These are phyloP conservation scores for Cryphonectria carpinicola DNA, from an alignment of 2,329 filamentous ascomycete species.

Conservation along the genomic window DNA sequence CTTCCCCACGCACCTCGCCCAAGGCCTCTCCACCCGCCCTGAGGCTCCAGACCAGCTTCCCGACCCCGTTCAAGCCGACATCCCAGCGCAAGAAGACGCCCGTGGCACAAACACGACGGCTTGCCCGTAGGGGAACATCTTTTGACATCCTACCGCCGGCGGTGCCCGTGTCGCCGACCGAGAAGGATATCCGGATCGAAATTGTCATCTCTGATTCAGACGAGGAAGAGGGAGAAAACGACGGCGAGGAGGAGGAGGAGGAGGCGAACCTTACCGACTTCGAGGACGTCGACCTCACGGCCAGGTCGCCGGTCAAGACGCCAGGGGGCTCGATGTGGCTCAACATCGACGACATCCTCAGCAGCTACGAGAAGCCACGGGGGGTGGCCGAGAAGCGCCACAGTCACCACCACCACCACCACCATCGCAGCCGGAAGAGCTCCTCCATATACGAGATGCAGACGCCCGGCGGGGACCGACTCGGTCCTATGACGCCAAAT, in stretches of 20 bases:
- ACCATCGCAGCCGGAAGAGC: slow-evolving; percentile 24
- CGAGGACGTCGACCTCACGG: slow-evolving; percentile 44
- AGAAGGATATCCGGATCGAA: slow-evolving; percentile 32
- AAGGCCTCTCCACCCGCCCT: slow-evolving; percentile 25
- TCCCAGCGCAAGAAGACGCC: slow-evolving; percentile 20
- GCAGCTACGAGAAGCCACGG: slow-evolving; percentile 31
- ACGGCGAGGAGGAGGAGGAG: slow-evolving; percentile 38
- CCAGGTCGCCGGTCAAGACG: slow-evolving; percentile 40
- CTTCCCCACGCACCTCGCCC: slow-evolving; percentile 9
- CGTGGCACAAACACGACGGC: slow-evolving; percentile 13
- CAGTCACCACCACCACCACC: slow-evolving; percentile 3
- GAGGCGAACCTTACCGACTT: slow-evolving; percentile 34
- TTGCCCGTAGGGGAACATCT: slow-evolving; percentile 3
- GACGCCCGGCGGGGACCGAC: slow-evolving; percentile 31
- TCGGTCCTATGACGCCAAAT: slow-evolving; percentile 61
- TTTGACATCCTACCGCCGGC: not conserved
- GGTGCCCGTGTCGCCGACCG: slow-evolving; percentile 5
- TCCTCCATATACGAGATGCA: slow-evolving; percentile 15
- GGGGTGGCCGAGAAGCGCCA: not conserved
- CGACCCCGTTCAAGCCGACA: slow-evolving; percentile 25
- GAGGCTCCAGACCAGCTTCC: slow-evolving; percentile 38
- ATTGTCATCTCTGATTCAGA: slow-evolving; percentile 31
- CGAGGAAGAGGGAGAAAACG: slow-evolving; percentile 39
- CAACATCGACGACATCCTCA: slow-evolving; percentile 50
- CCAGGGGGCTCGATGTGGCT: slow-evolving; percentile 31